Base-by-base conservation (phyloP, 2,329 filamentous ascomycete species). In the Fonsecaea monophora region DNA sequence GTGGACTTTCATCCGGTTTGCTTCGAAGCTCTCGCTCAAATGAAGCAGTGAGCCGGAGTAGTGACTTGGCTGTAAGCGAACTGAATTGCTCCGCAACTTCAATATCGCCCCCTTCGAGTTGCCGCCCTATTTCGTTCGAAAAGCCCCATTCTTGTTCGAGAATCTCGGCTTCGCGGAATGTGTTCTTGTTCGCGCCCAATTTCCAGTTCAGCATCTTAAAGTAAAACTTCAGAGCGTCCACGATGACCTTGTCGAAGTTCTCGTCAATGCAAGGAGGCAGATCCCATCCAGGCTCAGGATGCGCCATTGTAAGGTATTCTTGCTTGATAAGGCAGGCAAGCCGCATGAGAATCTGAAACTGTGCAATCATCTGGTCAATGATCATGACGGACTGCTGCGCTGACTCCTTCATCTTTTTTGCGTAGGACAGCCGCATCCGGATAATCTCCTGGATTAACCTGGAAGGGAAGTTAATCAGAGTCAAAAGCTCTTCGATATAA, bases 201-300 rank as follows among this genome's bases (percentile, higher is more conserved):
- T 98, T 98, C 92, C 94, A 98, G 76, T 98, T 97, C 53, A 99
- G 84, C 86, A 99, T 94, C 78, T 94, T 95, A 85, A 99, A 99
- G 80, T 99, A 99, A 78, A 97, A 98, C 77, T 94, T 96, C 73
- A 99, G 83, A 0, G 94, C 94, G 74, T 97, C 94, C 53, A 99
- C 81, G 9, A 98, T 92, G 18, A 96, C 92, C 38, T 90, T 86
- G 76, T 98, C 95, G 74, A 98, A 99, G 50, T 92, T 92, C 76
- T 99, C 95, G 76, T 98, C 95, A 70, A 99, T 96, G 79, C 94
- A 97, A 8, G 94, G 92, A 2, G 95, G 95, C 62, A 98, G 81
- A 73, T 98, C 93, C 95, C 95, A 99, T 55, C 95, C 94, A 21
- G 91, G 88, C 77, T 98, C 91, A 0, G 93, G 91, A 72, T 92